Evolutionary conservation across 2,329 filamentous ascomycete genomes (phyloP), one percentile per base, ranked within the genome.

Genomic region (Fragosphaeria purpurea): DNA sequence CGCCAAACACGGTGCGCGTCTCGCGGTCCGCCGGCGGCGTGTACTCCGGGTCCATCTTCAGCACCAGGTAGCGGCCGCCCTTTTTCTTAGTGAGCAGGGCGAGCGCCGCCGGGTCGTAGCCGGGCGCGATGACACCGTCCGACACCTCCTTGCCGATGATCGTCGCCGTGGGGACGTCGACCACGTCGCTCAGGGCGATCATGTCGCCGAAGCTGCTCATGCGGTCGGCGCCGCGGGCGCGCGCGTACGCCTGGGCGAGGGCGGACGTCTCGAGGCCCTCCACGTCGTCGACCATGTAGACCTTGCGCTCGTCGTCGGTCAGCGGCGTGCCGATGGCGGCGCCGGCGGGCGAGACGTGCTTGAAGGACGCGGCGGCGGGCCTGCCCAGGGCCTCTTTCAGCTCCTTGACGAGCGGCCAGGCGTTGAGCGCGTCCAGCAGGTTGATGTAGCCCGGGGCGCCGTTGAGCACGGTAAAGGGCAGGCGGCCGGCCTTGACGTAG

Each of bases 121-220:
- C 85, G 38, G 93, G 88, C 38, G 93, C 93, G 62, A 98, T 88
- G 50, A 98, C 86, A 68, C 93, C 93, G 65, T 98, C 93, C 1
- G 91, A 97, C 22, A 98, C 93, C 73, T 98, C 93, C 65, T 91
- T 88, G 55, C 88, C 90, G 72, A 98, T 96, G 70, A 98, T 96
- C 76, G 88, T 95, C 52, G 93, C 93, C 3, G 93, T 98, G 40
- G 89, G 82, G 1, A 94, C 77, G 66, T 98, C 93, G 52, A 96
- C 90, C 50, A 88, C 72, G 64, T 95, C 86, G 57, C 88, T 95
- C 35, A 97, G 80, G 41, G 91, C 93, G 65, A 97, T 94, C 67
- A 97, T 79, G 68, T 98, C 93, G 57, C 93, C 93, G 64, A 97
- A 98, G 73, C 88, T 95, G 69, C 89, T 95, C 93, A 97, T 97